Evolutionary conservation across 768 basidiomycete species (phyloP), one percentile per base, ranked within the genome.

Genomic region (Pisolithus orientalis): DNA sequence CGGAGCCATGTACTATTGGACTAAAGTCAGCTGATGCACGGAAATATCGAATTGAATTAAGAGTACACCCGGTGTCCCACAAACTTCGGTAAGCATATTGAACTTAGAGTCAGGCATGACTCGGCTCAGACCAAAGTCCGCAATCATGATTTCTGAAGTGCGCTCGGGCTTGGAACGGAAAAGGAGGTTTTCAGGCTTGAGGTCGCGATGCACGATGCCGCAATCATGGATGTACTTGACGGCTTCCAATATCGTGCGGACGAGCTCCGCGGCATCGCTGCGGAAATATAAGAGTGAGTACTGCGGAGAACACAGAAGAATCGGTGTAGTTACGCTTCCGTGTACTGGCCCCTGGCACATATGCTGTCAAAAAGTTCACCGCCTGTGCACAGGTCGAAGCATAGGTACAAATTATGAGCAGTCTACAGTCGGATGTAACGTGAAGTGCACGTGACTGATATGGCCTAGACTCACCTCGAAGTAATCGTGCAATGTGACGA

Each of bases 321-420:
- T 31, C 40, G 27, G 51, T 39, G 11, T 4, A 72, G 84, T 61
- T 57, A 92, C 90, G 83, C 84, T 72, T 99, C 95, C 64, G 92
- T 94, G 69, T 96, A 98, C 66, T 92, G 92, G 48, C 93, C 94
- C 69, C 94, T 92, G 29, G 93, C 92, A 64, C 95, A 98, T 75
- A 99, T 98, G 47, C 95, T 82, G 69, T 99, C 95, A 62, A 99
- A 98, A n/a, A 99, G 83, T 70, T 99, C 95, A 42, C 95, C 94
- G 48, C 94, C 94, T 2, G 90, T 94, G 74, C 95, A 98, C 8
- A 97, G 82, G 70, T 98, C 95, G 70, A 96, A 96, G 59, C 85
- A 85, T 51, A 97, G 86, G 70, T 97, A 93, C 44, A 96, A 79
- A 62, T 95, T 96, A 70, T 94, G 89, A 8, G 90, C 73, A 28